Percentiles rank a stretch among this genome's conserved stretches.
Conservation (phyloP, 148 eudicot species). For the Persicaria maculosa region DNA sequence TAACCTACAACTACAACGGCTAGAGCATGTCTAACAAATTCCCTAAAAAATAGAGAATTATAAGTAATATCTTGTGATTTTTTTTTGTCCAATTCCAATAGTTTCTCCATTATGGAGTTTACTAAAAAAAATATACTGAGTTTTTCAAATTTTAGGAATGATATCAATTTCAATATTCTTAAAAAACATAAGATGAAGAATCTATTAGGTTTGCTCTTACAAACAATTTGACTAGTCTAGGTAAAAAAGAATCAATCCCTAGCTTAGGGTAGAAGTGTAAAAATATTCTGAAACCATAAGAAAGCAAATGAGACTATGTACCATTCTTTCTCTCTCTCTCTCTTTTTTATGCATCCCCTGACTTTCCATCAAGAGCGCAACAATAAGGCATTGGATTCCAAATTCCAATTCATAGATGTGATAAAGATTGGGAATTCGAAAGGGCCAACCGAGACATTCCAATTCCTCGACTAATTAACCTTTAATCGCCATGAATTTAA, state of each 20-base stretch:
- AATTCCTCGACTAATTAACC: neutral
- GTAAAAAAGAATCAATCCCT: constrained; percentile 8
- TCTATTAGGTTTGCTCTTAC: neutral
- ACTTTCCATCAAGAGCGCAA: neutral
- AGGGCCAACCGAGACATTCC: neutral
- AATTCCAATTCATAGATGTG: neutral
- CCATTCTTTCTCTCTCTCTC: neutral
- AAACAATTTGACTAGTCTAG: neutral
- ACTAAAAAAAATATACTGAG: too few relatives aligned
- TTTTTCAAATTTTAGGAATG: too few relatives aligned
- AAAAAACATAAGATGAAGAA: too few relatives aligned
- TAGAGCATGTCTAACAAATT: too few relatives aligned
- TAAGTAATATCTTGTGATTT: too few relatives aligned
- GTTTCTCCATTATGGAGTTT: too few relatives aligned
- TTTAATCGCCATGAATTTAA: too few relatives aligned
- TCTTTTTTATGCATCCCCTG: neutral
- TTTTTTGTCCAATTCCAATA: too few relatives aligned
- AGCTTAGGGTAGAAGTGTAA: neutral
- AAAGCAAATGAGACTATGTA: neutral
- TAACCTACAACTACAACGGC: too few relatives aligned
- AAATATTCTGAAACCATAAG: neutral
- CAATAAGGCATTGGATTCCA: neutral
- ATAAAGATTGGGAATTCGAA: neutral
- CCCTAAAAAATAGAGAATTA: too few relatives aligned
- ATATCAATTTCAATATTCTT: too few relatives aligned